Evolutionary conservation across 2,329 filamentous ascomycete genomes (phyloP).

Genomic region (Didymosphaeria variabile): DNA sequence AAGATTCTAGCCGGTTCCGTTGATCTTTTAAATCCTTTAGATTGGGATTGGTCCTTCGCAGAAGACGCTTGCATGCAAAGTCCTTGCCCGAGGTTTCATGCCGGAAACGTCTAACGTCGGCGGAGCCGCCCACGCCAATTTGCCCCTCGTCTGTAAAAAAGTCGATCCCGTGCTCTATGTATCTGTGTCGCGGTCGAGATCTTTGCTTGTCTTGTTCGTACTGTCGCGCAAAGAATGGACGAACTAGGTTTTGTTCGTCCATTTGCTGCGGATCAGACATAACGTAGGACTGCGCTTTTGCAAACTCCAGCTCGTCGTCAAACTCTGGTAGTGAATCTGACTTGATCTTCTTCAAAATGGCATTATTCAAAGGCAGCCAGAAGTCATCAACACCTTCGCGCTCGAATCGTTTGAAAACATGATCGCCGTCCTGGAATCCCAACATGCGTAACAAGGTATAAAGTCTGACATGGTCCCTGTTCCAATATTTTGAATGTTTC

Average conservation of each 20-base stretch:
- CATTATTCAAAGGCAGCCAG: conserved; percentile 21
- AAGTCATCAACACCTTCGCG: conserved; percentile 23
- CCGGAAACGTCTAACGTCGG: conserved; percentile 19
- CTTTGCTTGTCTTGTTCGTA: background rate
- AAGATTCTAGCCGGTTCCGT: conserved; percentile 19
- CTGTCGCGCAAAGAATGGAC: conserved; percentile 1
- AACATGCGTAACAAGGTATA: conserved; percentile 29
- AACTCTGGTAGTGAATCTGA: background rate
- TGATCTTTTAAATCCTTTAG: conserved; percentile 5
- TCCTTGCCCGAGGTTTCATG: conserved; percentile 22
- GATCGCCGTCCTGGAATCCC: conserved; percentile 19
- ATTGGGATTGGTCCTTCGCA: conserved; percentile 17
- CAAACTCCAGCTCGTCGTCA: background rate
- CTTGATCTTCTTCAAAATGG: conserved; percentile 15
- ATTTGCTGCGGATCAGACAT: conserved; percentile 23
- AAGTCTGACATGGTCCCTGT: conserved; percentile 17
- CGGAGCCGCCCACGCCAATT: conserved; percentile 25
- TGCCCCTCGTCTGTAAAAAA: conserved; percentile 24
- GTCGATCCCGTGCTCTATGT: conserved; percentile 17
- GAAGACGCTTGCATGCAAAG: conserved; percentile 26
- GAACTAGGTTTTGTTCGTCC: conserved; percentile 23
- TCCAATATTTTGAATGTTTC: conserved; percentile 14
- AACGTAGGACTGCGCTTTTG: conserved; percentile 20
- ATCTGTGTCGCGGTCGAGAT: conserved; percentile 12
- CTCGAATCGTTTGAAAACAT: conserved; percentile 20